These are phyloP conservation scores for Amaranthus tricolor DNA, from an alignment of 179 eudicot genomes.

Conservation along the genomic window DNA sequence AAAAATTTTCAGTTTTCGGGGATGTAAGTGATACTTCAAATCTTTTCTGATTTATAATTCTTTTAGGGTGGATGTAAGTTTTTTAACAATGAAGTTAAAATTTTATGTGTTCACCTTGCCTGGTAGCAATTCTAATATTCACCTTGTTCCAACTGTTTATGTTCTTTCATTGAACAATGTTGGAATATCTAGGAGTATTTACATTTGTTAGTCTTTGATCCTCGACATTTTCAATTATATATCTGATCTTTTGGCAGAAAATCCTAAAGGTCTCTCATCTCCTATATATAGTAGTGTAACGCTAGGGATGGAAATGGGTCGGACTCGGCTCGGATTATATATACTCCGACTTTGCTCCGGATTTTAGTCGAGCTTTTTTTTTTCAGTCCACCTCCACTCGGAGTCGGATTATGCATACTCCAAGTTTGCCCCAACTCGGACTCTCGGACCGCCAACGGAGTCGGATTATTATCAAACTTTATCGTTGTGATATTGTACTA, in stretches of 20 bases:
- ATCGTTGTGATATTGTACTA: too few species aligned
- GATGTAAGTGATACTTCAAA: constrained; percentile 57
- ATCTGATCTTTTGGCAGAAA: background rate
- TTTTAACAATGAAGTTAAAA: too few species aligned
- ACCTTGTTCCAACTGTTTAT: background rate
- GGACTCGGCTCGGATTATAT: too few species aligned
- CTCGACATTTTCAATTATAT: background rate
- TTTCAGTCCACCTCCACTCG: too few species aligned
- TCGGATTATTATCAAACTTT: too few species aligned
- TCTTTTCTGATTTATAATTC: background rate
- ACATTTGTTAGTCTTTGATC: background rate
- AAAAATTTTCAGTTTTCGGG: constrained; percentile 85
- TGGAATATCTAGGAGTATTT: background rate
- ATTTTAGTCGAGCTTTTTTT: too few species aligned
- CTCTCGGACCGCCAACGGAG: too few species aligned
- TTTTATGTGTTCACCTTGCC: background rate
- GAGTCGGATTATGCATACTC: too few species aligned
- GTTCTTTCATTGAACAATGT: background rate
- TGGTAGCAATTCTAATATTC: background rate
- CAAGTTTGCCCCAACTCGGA: too few species aligned
- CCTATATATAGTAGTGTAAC: background rate
- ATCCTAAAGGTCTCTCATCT: background rate
- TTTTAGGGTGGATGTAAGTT: too few species aligned
- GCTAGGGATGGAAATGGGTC: too few species aligned
- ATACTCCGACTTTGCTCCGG: too few species aligned